Evolutionary conservation across 192 early-diverging fungal species (phyloP), one percentile per base, ranked within the genome.

Genomic region (Linnemannia zychae): DNA sequence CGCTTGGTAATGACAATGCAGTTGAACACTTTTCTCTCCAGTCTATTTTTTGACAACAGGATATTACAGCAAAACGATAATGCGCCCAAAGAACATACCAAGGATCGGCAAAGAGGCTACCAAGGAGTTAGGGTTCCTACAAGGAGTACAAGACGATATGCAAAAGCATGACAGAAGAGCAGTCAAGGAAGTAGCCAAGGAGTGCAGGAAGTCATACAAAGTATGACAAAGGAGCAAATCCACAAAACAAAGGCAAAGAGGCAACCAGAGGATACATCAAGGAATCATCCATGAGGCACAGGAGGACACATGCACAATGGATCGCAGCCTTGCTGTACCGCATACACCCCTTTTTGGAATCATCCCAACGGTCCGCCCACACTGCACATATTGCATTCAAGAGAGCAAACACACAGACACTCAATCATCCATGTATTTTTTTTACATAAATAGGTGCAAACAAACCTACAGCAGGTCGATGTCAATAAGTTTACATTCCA

Each of bases 401-500:
- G 18, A 4, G n/a, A 4, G 20, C 22, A 40, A 16, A 20, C 37
- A 40, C 20, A 7, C 67, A 40, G 67, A 40, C n/a, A 36, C 1
- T 12, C 38, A 9, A 69, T 40, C 20, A 20, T 37, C 12, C n/a
- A 34, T 44, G 57, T 71, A 15, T 36, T 75, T 24, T 13, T 60
- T 53, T 44, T 37, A 22, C 77, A 53, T 16, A 22, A n/a, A 36
- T 57, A 95, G 94, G 95, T 97, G 22, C 96, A 97, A 88, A 97
- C 97, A 34, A 97, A 98, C 81, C 77, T 97, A 71, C 94, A 95
- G 77, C 97, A 97, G 89, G 96, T 95, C 17, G 94, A 96, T 89
- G 92, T 93, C 20, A 93, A 92, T 84, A 95, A 97, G 87, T 99
- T 95, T 87, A 91, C 97, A 17, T 98, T 99, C 91, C 95, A 97